Evolutionary conservation across 2,329 filamentous ascomycete genomes (phyloP).

Genomic region (Aciculosporium take): DNA sequence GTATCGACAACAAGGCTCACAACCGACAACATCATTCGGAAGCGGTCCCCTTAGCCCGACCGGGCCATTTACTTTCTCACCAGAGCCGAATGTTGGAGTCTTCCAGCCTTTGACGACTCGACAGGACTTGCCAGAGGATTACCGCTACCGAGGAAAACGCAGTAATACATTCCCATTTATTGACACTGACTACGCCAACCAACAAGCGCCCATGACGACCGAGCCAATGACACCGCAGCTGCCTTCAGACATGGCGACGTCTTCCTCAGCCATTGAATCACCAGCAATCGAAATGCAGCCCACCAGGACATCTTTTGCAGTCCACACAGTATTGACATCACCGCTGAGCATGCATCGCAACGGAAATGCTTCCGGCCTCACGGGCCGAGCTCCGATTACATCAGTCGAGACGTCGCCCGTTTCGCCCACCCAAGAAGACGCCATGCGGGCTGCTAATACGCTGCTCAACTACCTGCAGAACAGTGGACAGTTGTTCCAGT

Average conservation of each 20-base stretch:
- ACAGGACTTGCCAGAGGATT: slow-evolving; percentile 29
- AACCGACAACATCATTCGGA: slow-evolving; percentile 20
- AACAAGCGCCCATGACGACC: slow-evolving; percentile 11
- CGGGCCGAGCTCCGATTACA: slow-evolving; percentile 11
- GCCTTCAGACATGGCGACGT: slow-evolving; percentile 30
- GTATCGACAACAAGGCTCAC: slow-evolving; percentile 20
- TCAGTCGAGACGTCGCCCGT: slow-evolving; percentile 41
- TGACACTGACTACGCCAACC: slow-evolving; percentile 44
- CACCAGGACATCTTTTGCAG: slow-evolving; percentile 26
- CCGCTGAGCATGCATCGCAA: slow-evolving; percentile 20
- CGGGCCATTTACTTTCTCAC: slow-evolving; percentile 60
- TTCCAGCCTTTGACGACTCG: slow-evolving; percentile 34
- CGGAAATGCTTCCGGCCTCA: slow-evolving; percentile 23
- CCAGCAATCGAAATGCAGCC: slow-evolving; percentile 31
- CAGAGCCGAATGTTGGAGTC: slow-evolving; percentile 53
- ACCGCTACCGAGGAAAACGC: slow-evolving; percentile 55
- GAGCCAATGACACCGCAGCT: slow-evolving; percentile 38
- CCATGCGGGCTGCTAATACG: slow-evolving; percentile 64
- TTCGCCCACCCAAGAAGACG: slow-evolving; percentile 74
- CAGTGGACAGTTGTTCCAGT: slow-evolving; percentile 49
- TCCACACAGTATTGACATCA: slow-evolving; percentile 30
- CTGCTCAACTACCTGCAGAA: slow-evolving; percentile 71
- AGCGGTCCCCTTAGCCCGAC: slow-evolving; percentile 56
- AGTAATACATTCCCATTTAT: slow-evolving; percentile 77
- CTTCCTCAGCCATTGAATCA: slow-evolving; percentile 39